Conservation (phyloP, 2,329 filamentous ascomycete genomes). For the Botrytis paeoniae region DNA sequence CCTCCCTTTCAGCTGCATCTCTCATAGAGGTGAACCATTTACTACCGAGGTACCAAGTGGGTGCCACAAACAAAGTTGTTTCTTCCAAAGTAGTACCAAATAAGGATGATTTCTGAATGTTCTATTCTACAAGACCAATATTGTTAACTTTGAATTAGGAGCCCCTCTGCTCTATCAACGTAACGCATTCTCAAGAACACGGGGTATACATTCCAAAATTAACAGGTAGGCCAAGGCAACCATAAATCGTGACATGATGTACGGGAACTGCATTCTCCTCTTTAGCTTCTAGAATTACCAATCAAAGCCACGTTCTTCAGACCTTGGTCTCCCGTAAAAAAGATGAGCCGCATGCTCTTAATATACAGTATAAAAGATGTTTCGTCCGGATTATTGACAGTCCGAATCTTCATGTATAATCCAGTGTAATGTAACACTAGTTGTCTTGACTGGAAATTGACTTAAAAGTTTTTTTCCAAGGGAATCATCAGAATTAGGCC, state of each 20-base stretch:
- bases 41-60: neutral
- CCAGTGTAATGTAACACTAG: no score
- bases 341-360: neutral
- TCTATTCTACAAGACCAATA: neutral
- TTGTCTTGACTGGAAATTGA: no score
- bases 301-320: neutral
- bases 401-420: no score
- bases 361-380: neutral
- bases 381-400: no score
- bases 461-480: no score
- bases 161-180: neutral
- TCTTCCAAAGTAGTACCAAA: neutral
- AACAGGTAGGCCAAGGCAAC: neutral
- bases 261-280: neutral
- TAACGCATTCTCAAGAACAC: neutral
- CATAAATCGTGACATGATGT: no score
- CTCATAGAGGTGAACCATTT: neutral
- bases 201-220: neutral
- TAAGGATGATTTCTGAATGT: neutral
- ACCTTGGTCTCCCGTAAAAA: neutral
- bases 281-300: neutral
- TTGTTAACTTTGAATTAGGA: neutral
- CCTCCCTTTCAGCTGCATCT: no score
- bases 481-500: neutral
- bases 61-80: neutral